Percentiles rank a stretch among this genome's conserved stretches.
Evolutionary conservation across 2,329 filamentous ascomycete species (phyloP).

Genomic region (Botrytis galanthina): DNA sequence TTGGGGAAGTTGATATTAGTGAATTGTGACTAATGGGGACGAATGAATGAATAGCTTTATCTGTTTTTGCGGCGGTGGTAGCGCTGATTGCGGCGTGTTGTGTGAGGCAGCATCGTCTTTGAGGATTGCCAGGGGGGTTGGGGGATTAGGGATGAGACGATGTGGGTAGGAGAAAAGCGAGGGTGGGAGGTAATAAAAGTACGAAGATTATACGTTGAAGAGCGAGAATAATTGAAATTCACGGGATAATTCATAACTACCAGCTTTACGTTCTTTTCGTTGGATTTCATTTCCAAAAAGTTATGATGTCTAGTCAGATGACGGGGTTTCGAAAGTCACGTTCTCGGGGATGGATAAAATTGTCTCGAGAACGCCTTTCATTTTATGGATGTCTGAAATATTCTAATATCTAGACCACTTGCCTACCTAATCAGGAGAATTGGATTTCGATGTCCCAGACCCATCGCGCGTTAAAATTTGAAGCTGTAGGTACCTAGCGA

Average conservation of each 20-base stretch:
- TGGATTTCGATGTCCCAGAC: neutral
- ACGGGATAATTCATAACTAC: neutral
- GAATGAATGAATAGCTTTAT: neutral
- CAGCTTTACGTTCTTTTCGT: neutral
- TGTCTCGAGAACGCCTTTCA: neutral
- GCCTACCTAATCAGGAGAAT: accelerated
- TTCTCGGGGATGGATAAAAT: accelerated
- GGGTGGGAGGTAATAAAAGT: neutral
- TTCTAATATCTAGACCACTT: neutral
- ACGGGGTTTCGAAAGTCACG: neutral
- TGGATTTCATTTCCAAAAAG: neutral
- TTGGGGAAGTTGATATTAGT: neutral
- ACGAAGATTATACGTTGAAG: neutral
- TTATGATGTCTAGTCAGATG: accelerated
- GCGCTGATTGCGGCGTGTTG: slow-evolving; percentile 13
- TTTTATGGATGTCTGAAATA: neutral
- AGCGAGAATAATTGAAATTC: neutral
- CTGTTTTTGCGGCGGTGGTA: neutral
- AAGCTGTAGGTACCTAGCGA: neutral
- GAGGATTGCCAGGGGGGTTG: neutral
- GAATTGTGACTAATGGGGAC: neutral
- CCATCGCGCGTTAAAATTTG: neutral
- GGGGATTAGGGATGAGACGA: neutral
- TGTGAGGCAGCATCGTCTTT: neutral
- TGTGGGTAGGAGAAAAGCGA: too few relatives aligned